Evolutionary conservation across 1,284 basidiomycete genomes (phyloP).

Genomic region (Cryptococcus maquisensis): DNA sequence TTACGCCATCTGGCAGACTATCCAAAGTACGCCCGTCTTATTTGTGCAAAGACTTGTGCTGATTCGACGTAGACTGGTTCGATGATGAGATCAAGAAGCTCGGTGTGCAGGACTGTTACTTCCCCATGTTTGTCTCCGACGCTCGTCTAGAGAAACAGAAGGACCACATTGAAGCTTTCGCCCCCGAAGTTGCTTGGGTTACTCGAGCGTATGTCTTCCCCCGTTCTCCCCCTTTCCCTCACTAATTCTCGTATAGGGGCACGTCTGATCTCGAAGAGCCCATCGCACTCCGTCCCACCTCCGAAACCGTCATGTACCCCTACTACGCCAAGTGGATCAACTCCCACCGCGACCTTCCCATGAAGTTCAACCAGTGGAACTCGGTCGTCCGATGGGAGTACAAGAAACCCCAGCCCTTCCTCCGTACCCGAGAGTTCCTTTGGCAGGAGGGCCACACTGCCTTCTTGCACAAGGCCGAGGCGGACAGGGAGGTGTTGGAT

Average conservation of each 20-base stretch:
- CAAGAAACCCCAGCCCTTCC: constrained; percentile 99
- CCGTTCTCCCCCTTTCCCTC: background rate
- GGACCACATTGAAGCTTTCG: constrained; percentile 99
- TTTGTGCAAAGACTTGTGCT: constrained; percentile 1
- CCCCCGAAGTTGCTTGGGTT: constrained; percentile 99
- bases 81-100: constrained; percentile 86
- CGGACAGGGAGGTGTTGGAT: constrained; percentile 83
- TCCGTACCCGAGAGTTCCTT: constrained; percentile 97
- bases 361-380: constrained; percentile 99
- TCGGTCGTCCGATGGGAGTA: constrained; percentile 99
- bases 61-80: constrained; percentile 68
- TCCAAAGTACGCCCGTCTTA: constrained; percentile 61
- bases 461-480: constrained; percentile 80
- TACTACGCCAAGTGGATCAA: constrained; percentile 99
- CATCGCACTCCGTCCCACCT: constrained; percentile 96
- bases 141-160: constrained; percentile 95
- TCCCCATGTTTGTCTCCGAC: constrained; percentile 96
- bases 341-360: constrained; percentile 90
- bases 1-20: constrained; percentile 93
- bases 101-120: constrained; percentile 96
- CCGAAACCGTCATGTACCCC: constrained; percentile 97
- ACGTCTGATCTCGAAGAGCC: constrained; percentile 92
- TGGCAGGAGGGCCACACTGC: constrained; percentile 99
- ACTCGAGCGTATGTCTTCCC: constrained; percentile 77
- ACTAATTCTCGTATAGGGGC: constrained; percentile 57